Evolutionary conservation across 768 basidiomycete genomes (phyloP).

Genomic region (Mycena pura): DNA sequence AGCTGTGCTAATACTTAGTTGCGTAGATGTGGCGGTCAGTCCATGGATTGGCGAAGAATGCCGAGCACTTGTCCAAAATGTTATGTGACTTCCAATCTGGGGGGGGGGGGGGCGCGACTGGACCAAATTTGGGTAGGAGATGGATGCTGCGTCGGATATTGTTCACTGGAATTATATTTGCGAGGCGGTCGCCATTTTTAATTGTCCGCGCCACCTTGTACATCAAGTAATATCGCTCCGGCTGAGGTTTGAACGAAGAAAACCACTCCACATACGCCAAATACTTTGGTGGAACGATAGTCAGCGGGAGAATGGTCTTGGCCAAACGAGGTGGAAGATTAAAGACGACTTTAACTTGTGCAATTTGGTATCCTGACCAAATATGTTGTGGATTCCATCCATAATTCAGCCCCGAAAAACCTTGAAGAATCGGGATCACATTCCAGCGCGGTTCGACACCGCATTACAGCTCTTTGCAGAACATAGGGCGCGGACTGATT

Average conservation of each 20-base stretch:
- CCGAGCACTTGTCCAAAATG: background rate
- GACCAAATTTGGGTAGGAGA: no score
- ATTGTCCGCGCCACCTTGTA: slow-evolving; percentile 23
- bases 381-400: no score
- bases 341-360: slow-evolving; percentile 33
- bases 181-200: slow-evolving; percentile 14
- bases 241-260: slow-evolving; percentile 18
- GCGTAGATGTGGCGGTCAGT: background rate
- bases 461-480: no score
- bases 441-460: no score
- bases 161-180: slow-evolving; percentile 35
- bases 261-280: slow-evolving; percentile 39
- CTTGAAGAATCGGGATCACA: no score
- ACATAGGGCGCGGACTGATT: no score
- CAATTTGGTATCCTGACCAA: slow-evolving; percentile 32
- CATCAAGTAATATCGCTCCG: slow-evolving; percentile 27
- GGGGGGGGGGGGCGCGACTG: background rate
- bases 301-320: slow-evolving; percentile 10
- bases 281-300: slow-evolving; percentile 11
- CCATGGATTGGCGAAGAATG: background rate
- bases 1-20: background rate
- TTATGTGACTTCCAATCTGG: background rate
- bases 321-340: slow-evolving; percentile 20
- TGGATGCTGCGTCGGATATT: slow-evolving; percentile 38
- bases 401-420: no score